phyloP scores from a whole-genome alignment of 805 yeast species.

The Ogataea nitratoaversa region DNA sequence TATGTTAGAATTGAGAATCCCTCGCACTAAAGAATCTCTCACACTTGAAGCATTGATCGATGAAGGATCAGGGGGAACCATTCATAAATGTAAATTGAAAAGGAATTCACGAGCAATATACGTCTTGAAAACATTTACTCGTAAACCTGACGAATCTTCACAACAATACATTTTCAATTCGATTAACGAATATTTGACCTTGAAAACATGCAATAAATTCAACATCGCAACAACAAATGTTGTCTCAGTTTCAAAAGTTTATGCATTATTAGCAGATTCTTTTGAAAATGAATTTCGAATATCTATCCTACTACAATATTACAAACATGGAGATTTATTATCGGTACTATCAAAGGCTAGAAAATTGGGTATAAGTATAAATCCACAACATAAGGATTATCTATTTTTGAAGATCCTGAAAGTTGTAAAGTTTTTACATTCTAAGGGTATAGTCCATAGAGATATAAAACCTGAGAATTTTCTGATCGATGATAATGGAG shows the following conservation, averaged over 20 bases:
- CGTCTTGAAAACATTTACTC: conserved; percentile 13
- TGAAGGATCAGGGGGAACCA: conserved; percentile 31
- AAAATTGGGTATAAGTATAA: conserved; percentile 28
- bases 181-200: conserved; percentile 27
- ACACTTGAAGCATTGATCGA: conserved; percentile 18
- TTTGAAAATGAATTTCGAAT: conserved; percentile 10
- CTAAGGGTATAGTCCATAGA: conserved; percentile 40
- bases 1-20: conserved; percentile 1
- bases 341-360: conserved; percentile 39
- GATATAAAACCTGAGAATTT: conserved; percentile 55
- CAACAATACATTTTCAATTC: conserved; percentile 13
- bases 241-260: not conserved
- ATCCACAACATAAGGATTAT: conserved; percentile 38
- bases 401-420: conserved; percentile 50
- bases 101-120: conserved; percentile 3
- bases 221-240: no score
- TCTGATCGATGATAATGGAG: conserved; percentile 41
- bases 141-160: conserved; percentile 4
- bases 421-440: conserved; percentile 43
- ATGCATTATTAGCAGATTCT: not conserved
- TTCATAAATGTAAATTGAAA: conserved; percentile 17
- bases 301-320: conserved; percentile 40
- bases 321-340: conserved; percentile 45
- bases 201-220: conserved; percentile 10
- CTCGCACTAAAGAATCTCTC: conserved; percentile 8